Evolutionary conservation across 176 grass and related monocot genomes (phyloP).

Genomic region (Aechmea fasciata): DNA sequence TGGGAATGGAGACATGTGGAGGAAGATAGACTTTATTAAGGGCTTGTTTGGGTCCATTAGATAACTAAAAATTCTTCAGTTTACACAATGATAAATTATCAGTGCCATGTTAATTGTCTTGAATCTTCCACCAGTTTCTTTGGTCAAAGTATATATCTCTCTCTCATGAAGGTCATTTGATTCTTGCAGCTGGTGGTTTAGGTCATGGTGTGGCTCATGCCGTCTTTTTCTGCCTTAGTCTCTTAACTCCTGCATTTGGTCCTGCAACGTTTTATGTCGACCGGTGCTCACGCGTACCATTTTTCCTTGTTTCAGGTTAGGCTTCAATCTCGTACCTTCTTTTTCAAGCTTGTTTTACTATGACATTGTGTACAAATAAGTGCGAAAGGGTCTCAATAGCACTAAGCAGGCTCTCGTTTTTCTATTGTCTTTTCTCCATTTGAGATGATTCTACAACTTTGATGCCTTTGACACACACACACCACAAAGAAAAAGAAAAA

Average conservation of each 20-base stretch:
- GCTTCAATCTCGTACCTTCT: neutral
- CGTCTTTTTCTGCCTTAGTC: constrained; percentile 88
- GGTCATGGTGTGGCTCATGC: constrained; percentile 88
- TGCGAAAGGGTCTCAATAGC: constrained; percentile 10
- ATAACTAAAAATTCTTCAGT: too few species aligned
- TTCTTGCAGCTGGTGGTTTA: constrained; percentile 83
- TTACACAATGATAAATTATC: too few species aligned
- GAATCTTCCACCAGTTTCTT: neutral
- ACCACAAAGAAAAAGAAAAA: too few species aligned
- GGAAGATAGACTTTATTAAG: too few species aligned
- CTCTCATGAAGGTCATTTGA: constrained; percentile 19
- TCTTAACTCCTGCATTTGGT: constrained; percentile 89
- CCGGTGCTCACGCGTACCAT: constrained; percentile 69
- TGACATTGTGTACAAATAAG: neutral
- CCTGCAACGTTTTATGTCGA: constrained; percentile 81
- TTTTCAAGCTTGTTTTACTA: constrained; percentile 7
- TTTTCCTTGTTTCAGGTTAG: constrained; percentile 83
- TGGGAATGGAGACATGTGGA: too few species aligned
- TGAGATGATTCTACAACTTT: too few species aligned
- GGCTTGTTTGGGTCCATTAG: too few species aligned
- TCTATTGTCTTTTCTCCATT: neutral
- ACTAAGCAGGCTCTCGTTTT: constrained; percentile 2
- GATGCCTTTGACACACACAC: too few species aligned
- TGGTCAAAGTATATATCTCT: neutral
- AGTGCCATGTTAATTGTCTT: neutral